Base-by-base conservation (phyloP, 192 early-diverging fungal genomes). In the Backusella tuberculispora region DNA sequence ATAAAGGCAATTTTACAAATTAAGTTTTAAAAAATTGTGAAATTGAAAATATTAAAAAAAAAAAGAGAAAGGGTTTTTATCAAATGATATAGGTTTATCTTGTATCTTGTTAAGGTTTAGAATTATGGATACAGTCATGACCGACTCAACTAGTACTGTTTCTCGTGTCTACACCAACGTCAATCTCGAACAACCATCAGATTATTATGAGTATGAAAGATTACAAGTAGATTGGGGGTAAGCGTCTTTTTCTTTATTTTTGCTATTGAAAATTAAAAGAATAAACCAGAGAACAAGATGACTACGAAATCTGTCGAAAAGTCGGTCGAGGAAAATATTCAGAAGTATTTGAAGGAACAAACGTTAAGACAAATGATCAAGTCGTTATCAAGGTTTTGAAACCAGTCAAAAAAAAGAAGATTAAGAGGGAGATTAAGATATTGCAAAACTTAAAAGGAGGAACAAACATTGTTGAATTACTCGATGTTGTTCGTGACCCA, bases 321-420 rank as follows among this genome's bases (percentile, higher is more conserved):
- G 91, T 99, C 65, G 98, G 98, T 40, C 94, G 98, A 66, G 98
- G 98, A 68, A 99, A 99, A 85, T 99, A 99, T 88, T 97, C 95
- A 0, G 98, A 99, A 78, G 98, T 99, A n/a, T 99, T 99, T 88
- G 96, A 98, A 82, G 98, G 97, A 38, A 87, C 95, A 76, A 95
- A 97, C 82, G 85, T 96, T 29, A 85, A 85, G 63, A 95, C 92
- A 82, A 81, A 89, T 48, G 82, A 88, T 69, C 89, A 95, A 74
- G 97, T 97, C 82, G 95, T 97, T 73, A 98, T 99, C 88, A 99
- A 99, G 85, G 98, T 97, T 9, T 85, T 99, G 53, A 99, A 99
- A 87, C 98, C 98, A 10, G 96, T 99, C 75, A 99, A 99, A 86
- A 99, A 99, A 90, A 98, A 98, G 92, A 99, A 99, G 89, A 99